Evolutionary conservation across 2,329 filamentous ascomycete genomes (phyloP), one percentile per base, ranked within the genome.

Genomic region (Monilinia fructicola): DNA sequence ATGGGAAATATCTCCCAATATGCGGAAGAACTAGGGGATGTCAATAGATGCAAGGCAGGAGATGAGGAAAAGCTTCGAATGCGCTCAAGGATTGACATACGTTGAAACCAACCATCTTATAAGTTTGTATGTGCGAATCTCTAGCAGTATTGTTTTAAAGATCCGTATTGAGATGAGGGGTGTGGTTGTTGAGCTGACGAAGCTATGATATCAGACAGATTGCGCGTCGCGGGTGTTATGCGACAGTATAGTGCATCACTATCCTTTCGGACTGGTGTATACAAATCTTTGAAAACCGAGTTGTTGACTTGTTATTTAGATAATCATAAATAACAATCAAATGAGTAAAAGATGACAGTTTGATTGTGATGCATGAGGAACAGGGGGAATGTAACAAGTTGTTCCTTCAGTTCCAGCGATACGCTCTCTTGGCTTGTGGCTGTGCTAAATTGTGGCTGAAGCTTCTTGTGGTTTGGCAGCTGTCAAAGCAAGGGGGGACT

Each of bases 1-100:
- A 77, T 98, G 94, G 74, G 90, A 92, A 73, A 94, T 79, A 78
- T 98, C 94, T 76, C 87, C 94, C 74, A 92, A 78, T 74, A 96
- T 85, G 74, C 92, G 91, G 79, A 97, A 89, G 68, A 84, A 72
- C 75, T 77, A 56, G 10, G 12, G 21, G 2, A 11, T 52, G 50
- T 42, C 4, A 58, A 53, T 35, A 56, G 23, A 28, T 38, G 11
- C 9, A 64, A 40, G 4, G 40, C 14, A 62, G 28, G 38, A n/a
- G 23, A 54, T 6, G 28, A 18, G 16, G 23, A 16, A 16, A n/a
- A 40, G 31, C 60, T n/a, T 54, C 16, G 16, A 12, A 40, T 59
- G 54, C 16, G 44, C 23, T 28, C 44, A 23, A 40, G 31, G 42
- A 42, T 16, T 21, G n/a, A 67, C 70, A 63, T 68, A 74, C 73